Evolutionary conservation across 257 asterid species (phyloP).

Genomic region (Jasminum sambac): DNA sequence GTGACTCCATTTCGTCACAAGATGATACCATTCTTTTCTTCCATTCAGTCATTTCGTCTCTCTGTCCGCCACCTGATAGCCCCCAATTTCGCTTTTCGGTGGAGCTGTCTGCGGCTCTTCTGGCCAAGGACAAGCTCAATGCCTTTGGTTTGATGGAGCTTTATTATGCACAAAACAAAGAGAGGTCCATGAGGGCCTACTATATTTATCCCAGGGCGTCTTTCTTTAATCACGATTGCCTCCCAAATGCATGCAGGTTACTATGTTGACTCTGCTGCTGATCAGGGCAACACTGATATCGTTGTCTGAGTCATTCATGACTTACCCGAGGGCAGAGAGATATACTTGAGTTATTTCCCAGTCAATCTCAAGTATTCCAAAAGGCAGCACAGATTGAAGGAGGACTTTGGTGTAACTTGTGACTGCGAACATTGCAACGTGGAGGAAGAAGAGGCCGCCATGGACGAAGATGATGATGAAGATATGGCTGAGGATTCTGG

Average conservation of each 20-base stretch:
- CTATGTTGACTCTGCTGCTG: conserved; percentile 26
- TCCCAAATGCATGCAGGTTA: conserved; percentile 95
- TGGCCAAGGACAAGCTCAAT: conserved; percentile 80
- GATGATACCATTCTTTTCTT: conserved; percentile 42
- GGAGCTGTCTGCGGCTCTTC: conserved; percentile 64
- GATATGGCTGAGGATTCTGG: conserved; percentile 36
- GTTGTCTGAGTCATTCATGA: conserved; percentile 77
- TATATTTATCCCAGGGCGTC: conserved; percentile 82
- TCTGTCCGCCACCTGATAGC: conserved; percentile 30
- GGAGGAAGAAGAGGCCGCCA: conserved; percentile 36
- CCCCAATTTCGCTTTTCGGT: conserved; percentile 41
- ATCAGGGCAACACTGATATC: conserved; percentile 49
- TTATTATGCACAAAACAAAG: conserved; percentile 36
- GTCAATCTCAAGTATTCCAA: conserved; percentile 70
- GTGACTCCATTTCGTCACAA: conserved; percentile 33
- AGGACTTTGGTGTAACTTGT: conserved; percentile 76
- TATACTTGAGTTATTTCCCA: conserved; percentile 89
- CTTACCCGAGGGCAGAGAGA: conserved; percentile 69
- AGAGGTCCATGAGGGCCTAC: conserved; percentile 81
- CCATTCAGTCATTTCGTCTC: conserved; percentile 46
- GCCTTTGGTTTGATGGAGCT: conserved; percentile 93
- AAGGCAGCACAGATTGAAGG: conserved; percentile 81
- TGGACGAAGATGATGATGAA: conserved; percentile 65
- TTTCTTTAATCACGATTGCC: conserved; percentile 91
- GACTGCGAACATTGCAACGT: conserved; percentile 89